Evolutionary conservation across 148 eudicot genomes (phyloP).

Genomic region (Nyssa sinensis): DNA sequence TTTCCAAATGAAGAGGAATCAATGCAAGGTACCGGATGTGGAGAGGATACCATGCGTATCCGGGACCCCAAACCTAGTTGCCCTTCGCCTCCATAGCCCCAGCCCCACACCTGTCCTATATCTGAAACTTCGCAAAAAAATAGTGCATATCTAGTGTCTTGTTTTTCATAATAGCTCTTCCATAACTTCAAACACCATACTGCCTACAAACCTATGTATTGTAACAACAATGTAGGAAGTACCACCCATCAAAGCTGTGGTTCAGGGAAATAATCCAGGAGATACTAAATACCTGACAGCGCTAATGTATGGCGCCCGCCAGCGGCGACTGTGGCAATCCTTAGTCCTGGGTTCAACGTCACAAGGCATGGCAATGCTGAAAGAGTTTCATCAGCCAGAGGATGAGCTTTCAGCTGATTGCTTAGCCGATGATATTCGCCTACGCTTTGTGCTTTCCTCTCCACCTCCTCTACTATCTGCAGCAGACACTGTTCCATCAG

Average conservation of each 20-base stretch:
- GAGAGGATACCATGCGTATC: constrained; percentile 93
- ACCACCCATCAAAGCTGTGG: constrained; percentile 13
- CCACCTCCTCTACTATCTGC: constrained; percentile 52
- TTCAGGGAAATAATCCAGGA: constrained; percentile 9
- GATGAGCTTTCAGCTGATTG: constrained; percentile 69
- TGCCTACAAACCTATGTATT: constrained; percentile 9
- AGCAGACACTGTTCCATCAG: constrained; percentile 42
- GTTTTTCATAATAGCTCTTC: constrained; percentile 7
- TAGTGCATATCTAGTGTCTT: constrained; percentile 40
- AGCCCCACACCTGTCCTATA: constrained; percentile 99
- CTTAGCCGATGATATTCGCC: constrained; percentile 72
- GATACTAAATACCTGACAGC: constrained; percentile 65
- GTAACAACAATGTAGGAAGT: background rate
- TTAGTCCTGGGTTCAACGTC: constrained; percentile 71
- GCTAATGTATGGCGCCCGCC: constrained; percentile 96
- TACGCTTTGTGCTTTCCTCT: constrained; percentile 73
- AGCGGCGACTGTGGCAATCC: constrained; percentile 83
- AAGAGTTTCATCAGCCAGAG: constrained; percentile 59
- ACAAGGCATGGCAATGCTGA: constrained; percentile 90
- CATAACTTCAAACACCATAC: constrained; percentile 4
- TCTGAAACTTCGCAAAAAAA: constrained; percentile 68
- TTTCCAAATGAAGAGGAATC: constrained; percentile 53
- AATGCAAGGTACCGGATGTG: constrained; percentile 89
- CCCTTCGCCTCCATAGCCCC: constrained; percentile 99
- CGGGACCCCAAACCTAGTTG: constrained; percentile 93